Base-by-base conservation (phyloP, 2,329 filamentous ascomycete species). In the Ceratocystiopsis sp. region DNA sequence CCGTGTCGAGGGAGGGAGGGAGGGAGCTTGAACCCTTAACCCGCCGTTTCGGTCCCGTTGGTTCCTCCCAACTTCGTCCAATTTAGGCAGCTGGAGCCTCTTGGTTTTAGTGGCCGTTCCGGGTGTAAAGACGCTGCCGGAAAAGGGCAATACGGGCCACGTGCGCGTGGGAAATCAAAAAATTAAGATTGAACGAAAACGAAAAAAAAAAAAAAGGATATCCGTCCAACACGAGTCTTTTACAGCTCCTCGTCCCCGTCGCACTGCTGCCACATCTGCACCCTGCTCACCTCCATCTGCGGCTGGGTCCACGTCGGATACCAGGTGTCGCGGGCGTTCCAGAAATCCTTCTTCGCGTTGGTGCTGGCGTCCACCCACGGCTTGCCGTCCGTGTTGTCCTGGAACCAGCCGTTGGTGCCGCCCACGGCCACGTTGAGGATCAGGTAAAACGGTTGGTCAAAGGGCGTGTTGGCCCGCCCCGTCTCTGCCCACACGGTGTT, bases 371-470 rank as follows among this genome's bases (percentile, higher is more conserved):
- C 80, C 32, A 84, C 67, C 84, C 84, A 93, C 1, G 84, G 84
- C 66, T 93, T 93, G 32, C 68, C 71, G 37, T 68, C 68, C 51
- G 69, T 64, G 17, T 77, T 75, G 56, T 93, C 83, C 54, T 79
- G 65, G 55, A 91, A 93, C 83, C 83, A 93, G 35, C 84, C 84
- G 51, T 86, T 87, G 18, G 78, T 84, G 41, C 76, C 75, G 29
- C 83, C 83, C 9, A 87, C 81, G 12, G 76, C 81, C 4, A 87
- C 65, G 54, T 84, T 84, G 45, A 89, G 57, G 51, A 86, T 79
- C 38, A 89, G 69, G 53, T 82, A 86, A 54, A 87, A 87, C 15
- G 71, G 61, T 50, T 82, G 69, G 54, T 87, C 82, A 52, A 89
- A 89, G 0, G 83, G 83, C 0, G 81, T 76, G 47, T 78, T 72